Percentiles rank a stretch among this genome's conserved stretches.
Conservation (phyloP, 345 rosid genomes). For the Moricandia moricandioides region DNA sequence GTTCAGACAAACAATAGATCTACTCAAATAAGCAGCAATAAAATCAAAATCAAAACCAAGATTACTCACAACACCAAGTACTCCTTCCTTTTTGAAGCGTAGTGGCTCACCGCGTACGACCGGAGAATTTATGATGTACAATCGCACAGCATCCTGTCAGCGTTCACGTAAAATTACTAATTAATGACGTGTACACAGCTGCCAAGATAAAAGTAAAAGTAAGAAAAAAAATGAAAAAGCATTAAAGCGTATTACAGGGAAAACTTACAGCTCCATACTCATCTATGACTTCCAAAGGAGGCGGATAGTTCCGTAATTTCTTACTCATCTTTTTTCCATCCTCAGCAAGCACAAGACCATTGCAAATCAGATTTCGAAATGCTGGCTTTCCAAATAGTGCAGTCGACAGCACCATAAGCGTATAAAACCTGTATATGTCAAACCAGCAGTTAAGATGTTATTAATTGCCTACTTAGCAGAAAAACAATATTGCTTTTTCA, state of each 20-base stretch:
- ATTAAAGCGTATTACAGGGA: not conserved
- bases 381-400: slow-evolving; percentile 96
- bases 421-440: slow-evolving; percentile 50
- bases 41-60: not conserved
- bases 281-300: slow-evolving; percentile 82
- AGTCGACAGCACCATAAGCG: slow-evolving; percentile 98
- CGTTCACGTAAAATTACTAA: slow-evolving; percentile 15
- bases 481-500: not conserved
- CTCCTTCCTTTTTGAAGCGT: slow-evolving; percentile 94
- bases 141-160: slow-evolving; percentile 83
- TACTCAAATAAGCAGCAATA: slow-evolving; percentile 11
- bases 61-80: slow-evolving; percentile 85
- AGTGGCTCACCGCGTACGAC: slow-evolving; percentile 96
- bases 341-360: slow-evolving; percentile 94
- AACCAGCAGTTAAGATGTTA: not conserved
- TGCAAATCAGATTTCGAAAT: slow-evolving; percentile 89
- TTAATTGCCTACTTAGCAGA: not conserved
- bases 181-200: not conserved
- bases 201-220: not conserved
- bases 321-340: slow-evolving; percentile 99
- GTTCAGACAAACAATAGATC: slow-evolving; percentile 20
- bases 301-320: slow-evolving; percentile 83
- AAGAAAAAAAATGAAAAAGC: slow-evolving; percentile 2
- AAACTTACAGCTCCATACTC: slow-evolving; percentile 93
- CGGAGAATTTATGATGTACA: slow-evolving; percentile 95